Percentiles rank a stretch among this genome's conserved stretches.
Evolutionary conservation across 352 stramenopile species (phyloP).

Genomic region (Pythium apleroticum): DNA sequence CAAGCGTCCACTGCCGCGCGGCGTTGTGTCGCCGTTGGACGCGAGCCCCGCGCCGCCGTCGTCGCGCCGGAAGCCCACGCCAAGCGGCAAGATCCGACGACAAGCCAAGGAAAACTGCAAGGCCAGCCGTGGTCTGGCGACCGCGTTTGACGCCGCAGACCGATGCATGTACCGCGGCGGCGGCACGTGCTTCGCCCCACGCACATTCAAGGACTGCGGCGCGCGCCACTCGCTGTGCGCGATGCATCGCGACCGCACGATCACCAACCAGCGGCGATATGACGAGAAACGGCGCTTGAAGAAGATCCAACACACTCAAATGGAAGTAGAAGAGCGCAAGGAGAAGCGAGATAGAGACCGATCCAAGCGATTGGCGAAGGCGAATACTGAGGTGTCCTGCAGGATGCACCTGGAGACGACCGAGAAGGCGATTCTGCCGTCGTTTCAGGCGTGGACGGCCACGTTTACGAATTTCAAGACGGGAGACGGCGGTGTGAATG

Average conservation of each 20-base stretch:
- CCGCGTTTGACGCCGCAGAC: not conserved
- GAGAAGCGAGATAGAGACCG: not conserved
- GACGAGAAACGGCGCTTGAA: conserved; percentile 18
- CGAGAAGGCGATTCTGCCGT: not conserved
- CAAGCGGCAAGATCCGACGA: not conserved
- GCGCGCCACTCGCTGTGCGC: conserved; percentile 24
- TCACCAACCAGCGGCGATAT: conserved; percentile 21
- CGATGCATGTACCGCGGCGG: conserved; percentile 15
- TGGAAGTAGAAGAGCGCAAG: not conserved
- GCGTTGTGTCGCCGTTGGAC: not conserved
- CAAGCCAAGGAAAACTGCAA: not conserved
- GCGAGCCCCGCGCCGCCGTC: not conserved
- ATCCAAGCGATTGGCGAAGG: not conserved
- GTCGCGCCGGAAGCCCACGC: not conserved
- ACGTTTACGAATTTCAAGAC: not conserved
- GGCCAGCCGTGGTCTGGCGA: not conserved
- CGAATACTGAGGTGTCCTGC: not conserved
- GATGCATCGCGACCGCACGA: conserved; percentile 21
- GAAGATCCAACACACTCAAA: not conserved
- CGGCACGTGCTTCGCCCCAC: conserved; percentile 3
- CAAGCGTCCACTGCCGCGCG: conserved; percentile 15
- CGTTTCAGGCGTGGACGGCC: not conserved
- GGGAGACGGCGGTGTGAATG: not conserved
- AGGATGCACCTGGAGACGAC: too few species aligned
- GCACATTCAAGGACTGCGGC: conserved; percentile 18